Conservation (phyloP, 495 filamentous ascomycete species). For the Penicillium mononematosum region DNA sequence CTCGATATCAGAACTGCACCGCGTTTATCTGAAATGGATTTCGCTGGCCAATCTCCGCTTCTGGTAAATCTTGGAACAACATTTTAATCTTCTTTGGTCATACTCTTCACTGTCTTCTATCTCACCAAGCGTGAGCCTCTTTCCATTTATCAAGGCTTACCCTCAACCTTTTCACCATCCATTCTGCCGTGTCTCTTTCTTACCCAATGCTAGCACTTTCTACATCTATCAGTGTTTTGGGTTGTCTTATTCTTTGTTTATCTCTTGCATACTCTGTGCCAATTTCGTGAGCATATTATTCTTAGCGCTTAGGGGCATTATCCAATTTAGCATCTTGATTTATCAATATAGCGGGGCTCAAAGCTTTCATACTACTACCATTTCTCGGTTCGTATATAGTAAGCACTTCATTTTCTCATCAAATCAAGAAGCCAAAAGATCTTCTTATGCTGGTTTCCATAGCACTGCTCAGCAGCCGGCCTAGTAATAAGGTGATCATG, state of each 20-base stretch:
- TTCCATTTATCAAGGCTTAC: neutral
- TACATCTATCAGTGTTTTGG: conserved; percentile 1
- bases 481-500: neutral
- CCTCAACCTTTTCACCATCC: neutral
- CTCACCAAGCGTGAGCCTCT: conserved; percentile 1
- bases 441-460: neutral
- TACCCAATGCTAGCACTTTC: conserved; percentile 13
- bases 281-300: conserved; percentile 28
- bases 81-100: conserved; percentile 8
- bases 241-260: neutral
- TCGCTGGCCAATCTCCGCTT: neutral
- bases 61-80: conserved; percentile 3
- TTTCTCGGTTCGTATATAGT: neutral
- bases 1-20: neutral
- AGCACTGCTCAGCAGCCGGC: neutral
- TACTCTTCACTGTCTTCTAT: conserved; percentile 1
- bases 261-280: conserved; percentile 21
- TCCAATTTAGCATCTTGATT: conserved; percentile 14
- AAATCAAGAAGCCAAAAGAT: neutral
- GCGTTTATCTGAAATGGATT: neutral
- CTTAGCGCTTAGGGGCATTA: conserved; percentile 32
- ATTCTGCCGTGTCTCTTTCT: neutral
- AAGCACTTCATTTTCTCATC: conserved; percentile 3
- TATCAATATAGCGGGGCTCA: conserved; percentile 12
- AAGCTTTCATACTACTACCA: conserved; percentile 4